A percentile compares a stretch with the other conserved stretches of the same genome.
Evolutionary conservation across 2,329 filamentous ascomycete species (phyloP).

Genomic region (Colletotrichum incanum): DNA sequence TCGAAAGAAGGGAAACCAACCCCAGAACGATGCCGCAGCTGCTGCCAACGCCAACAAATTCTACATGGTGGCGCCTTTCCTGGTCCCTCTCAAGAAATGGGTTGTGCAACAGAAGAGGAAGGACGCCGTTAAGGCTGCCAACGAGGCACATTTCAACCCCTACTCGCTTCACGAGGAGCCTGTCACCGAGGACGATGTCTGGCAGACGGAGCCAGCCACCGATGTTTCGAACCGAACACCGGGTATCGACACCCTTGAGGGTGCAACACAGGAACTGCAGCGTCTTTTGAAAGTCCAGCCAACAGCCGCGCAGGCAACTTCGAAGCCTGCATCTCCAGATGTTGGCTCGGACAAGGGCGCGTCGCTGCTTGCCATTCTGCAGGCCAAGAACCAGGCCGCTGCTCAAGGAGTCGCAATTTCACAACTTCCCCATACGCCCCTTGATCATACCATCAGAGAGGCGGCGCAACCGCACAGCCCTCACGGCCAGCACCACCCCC

Average conservation of each 20-base stretch:
- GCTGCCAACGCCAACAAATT: constrained; percentile 85
- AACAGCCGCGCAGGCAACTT: constrained; percentile 64
- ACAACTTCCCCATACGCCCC: constrained; percentile 64
- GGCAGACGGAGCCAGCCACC: constrained; percentile 56
- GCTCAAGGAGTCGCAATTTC: constrained; percentile 41
- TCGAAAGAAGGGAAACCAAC: constrained; percentile 75
- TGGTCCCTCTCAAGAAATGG: constrained; percentile 90
- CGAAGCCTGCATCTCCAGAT: constrained; percentile 50
- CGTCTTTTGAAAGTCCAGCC: constrained; percentile 71
- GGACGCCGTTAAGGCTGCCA: constrained; percentile 68
- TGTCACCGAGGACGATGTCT: constrained; percentile 75
- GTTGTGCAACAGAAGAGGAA: constrained; percentile 86
- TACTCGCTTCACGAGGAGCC: constrained; percentile 69
- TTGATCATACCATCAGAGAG: constrained; percentile 67
- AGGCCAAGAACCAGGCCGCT: constrained; percentile 51
- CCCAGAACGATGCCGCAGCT: constrained; percentile 68
- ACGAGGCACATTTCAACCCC: constrained; percentile 58
- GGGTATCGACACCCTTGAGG: constrained; percentile 64
- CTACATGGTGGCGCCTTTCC: constrained; percentile 97
- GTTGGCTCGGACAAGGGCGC: constrained; percentile 62
- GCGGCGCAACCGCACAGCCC: constrained; percentile 70
- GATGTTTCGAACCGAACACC: constrained; percentile 53
- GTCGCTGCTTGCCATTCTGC: constrained; percentile 68
- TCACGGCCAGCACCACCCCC: constrained; percentile 62
- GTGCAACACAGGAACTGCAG: constrained; percentile 67